phyloP scores from a whole-genome alignment of 768 basidiomycete species.

The Calocybe cyanea region DNA sequence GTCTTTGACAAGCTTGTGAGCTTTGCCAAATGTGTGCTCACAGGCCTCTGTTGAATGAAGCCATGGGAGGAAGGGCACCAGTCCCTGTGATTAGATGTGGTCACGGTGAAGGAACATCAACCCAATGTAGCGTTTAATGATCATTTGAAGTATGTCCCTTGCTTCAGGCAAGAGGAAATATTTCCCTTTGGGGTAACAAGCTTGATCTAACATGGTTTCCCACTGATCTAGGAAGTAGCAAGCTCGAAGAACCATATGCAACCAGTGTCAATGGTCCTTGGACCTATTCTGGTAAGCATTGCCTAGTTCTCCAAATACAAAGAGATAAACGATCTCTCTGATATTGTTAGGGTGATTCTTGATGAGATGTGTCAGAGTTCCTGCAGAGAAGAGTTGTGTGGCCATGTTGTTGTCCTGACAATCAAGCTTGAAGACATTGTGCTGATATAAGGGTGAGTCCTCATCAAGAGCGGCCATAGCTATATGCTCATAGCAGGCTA shows the following conservation, averaged over 20 bases:
- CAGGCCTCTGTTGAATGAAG: conserved; percentile 25
- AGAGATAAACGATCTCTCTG: conserved; percentile 32
- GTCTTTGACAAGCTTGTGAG: conserved; percentile 12
- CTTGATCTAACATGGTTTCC: background rate
- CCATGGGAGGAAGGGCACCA: conserved; percentile 29
- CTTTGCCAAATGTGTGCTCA: conserved; percentile 27
- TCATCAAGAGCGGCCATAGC: no score
- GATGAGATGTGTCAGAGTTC: conserved; percentile 20
- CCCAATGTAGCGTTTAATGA: no score
- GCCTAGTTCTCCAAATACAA: conserved; percentile 11
- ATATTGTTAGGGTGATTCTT: conserved; percentile 20
- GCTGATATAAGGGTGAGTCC: no score
- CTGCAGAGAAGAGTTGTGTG: conserved; percentile 31
- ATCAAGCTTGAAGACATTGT: background rate
- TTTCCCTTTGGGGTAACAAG: background rate
- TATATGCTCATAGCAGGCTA: no score
- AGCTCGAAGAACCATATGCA: background rate
- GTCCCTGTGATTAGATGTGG: no score
- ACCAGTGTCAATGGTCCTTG: no score
- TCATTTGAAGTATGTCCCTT: no score
- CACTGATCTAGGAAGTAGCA: background rate
- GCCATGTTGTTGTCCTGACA: conserved; percentile 43
- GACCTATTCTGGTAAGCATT: background rate
- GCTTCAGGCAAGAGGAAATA: no score
- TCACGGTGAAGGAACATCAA: background rate